Evolutionary conservation across 768 basidiomycete genomes (phyloP).

Genomic region (Phylloporus rhodoxanthus): DNA sequence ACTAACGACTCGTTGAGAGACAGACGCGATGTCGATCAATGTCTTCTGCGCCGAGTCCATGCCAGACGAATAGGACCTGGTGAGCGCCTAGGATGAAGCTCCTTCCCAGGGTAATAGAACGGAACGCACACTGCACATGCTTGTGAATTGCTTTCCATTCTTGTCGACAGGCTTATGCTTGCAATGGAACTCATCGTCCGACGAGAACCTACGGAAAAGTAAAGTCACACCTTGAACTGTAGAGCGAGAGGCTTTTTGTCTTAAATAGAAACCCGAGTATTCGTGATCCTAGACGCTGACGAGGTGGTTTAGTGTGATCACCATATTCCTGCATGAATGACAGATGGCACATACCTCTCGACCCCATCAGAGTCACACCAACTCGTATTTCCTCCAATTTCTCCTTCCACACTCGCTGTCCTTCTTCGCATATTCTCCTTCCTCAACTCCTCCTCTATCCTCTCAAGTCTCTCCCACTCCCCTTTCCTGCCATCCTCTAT

Average conservation of each 20-base stretch:
- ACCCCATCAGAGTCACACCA: neutral
- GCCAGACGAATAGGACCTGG: neutral
- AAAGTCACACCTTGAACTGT: neutral
- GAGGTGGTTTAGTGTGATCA: neutral
- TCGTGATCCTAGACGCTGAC: neutral
- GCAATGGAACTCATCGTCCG: too few species aligned
- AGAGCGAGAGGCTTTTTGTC: neutral
- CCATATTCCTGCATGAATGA: neutral
- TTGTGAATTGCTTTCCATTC: neutral
- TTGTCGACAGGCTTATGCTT: too few species aligned
- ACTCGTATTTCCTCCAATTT: neutral
- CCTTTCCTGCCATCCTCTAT: slow-evolving; percentile 29
- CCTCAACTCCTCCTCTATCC: slow-evolving; percentile 23
- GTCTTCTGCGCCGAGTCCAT: neutral
- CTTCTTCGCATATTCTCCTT: slow-evolving; percentile 27
- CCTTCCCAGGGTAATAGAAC: neutral
- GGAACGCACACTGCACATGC: too few species aligned
- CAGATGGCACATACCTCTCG: slow-evolving; percentile 3
- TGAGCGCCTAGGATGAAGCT: neutral
- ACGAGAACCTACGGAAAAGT: too few species aligned
- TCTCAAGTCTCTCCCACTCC: slow-evolving; percentile 24
- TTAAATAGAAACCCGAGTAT: too few species aligned
- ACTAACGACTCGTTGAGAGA: neutral
- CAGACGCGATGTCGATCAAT: slow-evolving; percentile 3
- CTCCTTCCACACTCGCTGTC: neutral